Evolutionary conservation across 768 basidiomycete species (phyloP), one percentile per base, ranked within the genome.

Genomic region (Imleria badia): DNA sequence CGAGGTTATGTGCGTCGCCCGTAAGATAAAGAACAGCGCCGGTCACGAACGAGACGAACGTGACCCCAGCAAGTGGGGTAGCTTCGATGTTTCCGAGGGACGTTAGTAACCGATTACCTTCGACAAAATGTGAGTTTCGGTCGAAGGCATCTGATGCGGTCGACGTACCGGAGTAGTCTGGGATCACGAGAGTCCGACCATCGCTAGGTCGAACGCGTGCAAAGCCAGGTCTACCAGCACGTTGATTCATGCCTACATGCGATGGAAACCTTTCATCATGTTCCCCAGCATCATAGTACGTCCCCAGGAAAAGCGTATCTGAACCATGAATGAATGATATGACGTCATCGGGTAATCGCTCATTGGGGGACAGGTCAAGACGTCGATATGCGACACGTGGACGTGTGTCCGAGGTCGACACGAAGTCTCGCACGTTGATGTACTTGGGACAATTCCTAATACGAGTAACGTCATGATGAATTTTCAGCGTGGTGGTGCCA

Each of bases 401-500:
- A n/a, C 65, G 54, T 3, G 75, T 73, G 19, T 73, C 52, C 0
- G 75, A 63, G 55, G 76, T 66, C 1, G 83, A 72, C n/a, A 71
- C 62, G 10, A 87, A 69, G 13, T 83, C 75, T 13, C 83, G 79
- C 36, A 79, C 64, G 46, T 77, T 84, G 61, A 86, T 87, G 54
- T 87, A 87, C 60, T 87, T 87, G 12, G 85, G 86, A 62, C 85
- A 87, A 53, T 85, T 85, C 42, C 86, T 86, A 43, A 31, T 15
- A 5, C 6, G 9, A 3, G 8, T 0, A 39, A 11, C 8, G 33
- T 38, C 19, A 46, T 10, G 5, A 26, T 9, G 15, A 14, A 9
- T 19, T n/a, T n/a, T 15, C 22, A 36, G 34, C 3, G 40, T 47
- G 9, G 26, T 40, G 14, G 8, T 30, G 17, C 26, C 10, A 22